Base-by-base conservation (phyloP, 768 basidiomycete species). In the Xanthoconium stramineum region DNA sequence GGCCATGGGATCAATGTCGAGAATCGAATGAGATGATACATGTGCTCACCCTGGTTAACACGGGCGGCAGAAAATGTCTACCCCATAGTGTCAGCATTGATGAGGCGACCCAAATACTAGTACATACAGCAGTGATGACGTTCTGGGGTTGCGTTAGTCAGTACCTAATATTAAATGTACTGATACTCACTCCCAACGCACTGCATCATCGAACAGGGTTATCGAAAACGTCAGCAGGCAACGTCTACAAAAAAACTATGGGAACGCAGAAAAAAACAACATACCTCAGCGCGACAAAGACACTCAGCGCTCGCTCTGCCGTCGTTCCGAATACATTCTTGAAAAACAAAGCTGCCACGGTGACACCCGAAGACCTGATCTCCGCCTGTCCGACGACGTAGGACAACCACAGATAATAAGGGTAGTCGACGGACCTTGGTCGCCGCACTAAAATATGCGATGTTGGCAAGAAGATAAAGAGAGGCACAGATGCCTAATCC, bases 291-390 rank as follows among this genome's bases (percentile, higher is more conserved):
- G 45, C 82, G 43, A 84, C 76, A 50, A 84, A 80, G 2, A 78
- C 79, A 4, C 79, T 76, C 12, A 84, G 62, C 7, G 81, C 82
- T 60, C 74, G 77, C 62, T 83, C 75, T 1, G 83, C 83, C 5
- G 71, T 50, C 1, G 63, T 58, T 6, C 83, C 83, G 54, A 85
- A 85, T 10, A 85, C 82, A 13, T 82, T 82, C 52, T 67, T 45
- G 14, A 32, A 45, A 45, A 84, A 84, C 29, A 84, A 64, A 0
- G 80, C 74, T 2, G 84, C 83, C n/a, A 85, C 82, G 0, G 80
- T 83, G 9, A 79, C 78, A 0, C 79, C 80, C 0, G 76, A 74
- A 13, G 73, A 66, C 30, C 72, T 53, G 37, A 86, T 83, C 44
- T 45, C 44, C n/a, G 30, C 44, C 44, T 45, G n/a, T 32, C 15